Base-by-base conservation (phyloP, 495 filamentous ascomycete genomes). In the Tuber microsphaerosporum region DNA sequence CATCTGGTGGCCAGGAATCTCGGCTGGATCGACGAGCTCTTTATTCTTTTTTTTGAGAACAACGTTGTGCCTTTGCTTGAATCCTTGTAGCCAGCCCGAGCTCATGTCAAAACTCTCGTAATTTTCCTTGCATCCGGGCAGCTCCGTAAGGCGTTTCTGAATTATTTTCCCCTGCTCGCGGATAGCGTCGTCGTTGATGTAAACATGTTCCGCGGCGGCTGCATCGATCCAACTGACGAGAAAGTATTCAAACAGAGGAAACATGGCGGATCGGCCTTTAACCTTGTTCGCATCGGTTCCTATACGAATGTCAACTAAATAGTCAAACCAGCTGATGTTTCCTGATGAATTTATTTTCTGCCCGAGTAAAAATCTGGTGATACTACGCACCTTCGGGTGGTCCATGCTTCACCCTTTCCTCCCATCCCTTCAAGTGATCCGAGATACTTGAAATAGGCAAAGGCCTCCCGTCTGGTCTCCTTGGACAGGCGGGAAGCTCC, bases 71-170 rank as follows among this genome's bases (percentile, higher is more conserved):
- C 77, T 73, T 61, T 79, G 77, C 70, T 79, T 79, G 41, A 79
- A 79, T 34, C 77, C 77, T 71, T 79, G 77, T 9, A 79, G 76
- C 77, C 77, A 79, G 14, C 77, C 77, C 31, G 73, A 75, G 41
- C 76, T 79, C 77, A 79, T 79, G 70, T 79, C 77, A 42, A 79
- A 79, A 45, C 74, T 79, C 44, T 75, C 77, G 31, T 79, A 79
- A 42, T 78, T 79, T 68, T 79, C 77, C 46, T 73, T 75, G 46
- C 77, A 79, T 34, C 78, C 77, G 1, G 72, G 72, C 34, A 75
- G 48, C 42, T 44, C 70, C 14, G 72, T 70, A 43, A 79, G 70
- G n/a, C 76, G 72, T 34, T 79, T 77, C 48, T 78, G 76, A 73
- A 79, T 79, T 68, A 46, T 75, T 43, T 79, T 79, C 17, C 77